phyloP scores from a whole-genome alignment of 805 yeast species.

The Brettanomyces anomalus region DNA sequence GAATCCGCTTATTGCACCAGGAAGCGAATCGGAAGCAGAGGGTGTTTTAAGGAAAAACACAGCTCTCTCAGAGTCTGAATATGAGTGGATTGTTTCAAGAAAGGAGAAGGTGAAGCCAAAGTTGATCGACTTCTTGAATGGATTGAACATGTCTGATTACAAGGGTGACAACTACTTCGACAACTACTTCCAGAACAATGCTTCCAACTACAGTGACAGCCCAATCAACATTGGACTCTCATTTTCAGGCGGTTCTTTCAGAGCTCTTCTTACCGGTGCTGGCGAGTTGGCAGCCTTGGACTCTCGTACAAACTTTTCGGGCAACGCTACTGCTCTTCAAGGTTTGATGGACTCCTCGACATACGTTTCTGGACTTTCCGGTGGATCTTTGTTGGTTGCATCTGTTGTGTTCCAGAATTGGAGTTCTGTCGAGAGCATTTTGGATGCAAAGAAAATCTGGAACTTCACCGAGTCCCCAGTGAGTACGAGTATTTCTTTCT shows the following conservation, averaged over 20 bases:
- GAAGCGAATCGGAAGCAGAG: constrained; percentile 6
- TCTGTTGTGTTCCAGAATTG: constrained; percentile 62
- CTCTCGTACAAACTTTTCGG: constrained; percentile 41
- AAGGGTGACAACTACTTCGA: constrained; percentile 32
- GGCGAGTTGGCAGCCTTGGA: constrained; percentile 77
- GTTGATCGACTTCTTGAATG: constrained; percentile 35
- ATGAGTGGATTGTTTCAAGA: constrained; percentile 41
- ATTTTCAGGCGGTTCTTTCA: constrained; percentile 77
- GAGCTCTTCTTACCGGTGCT: constrained; percentile 79
- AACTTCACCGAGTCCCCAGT: constrained; percentile 51
- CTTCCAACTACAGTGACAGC: constrained; percentile 12
- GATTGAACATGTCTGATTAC: constrained; percentile 35
- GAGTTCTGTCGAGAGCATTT: constrained; percentile 53
- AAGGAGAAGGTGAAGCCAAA: constrained; percentile 32
- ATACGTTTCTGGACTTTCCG: constrained; percentile 70
- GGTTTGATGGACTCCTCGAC: constrained; percentile 66
- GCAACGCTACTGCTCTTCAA: constrained; percentile 23
- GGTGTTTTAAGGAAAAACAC: constrained; percentile 34
- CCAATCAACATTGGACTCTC: constrained; percentile 47
- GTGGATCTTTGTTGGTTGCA: constrained; percentile 70
- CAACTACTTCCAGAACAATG: constrained; percentile 21
- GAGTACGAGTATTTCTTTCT: constrained; percentile 40
- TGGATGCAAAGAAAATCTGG: constrained; percentile 45
- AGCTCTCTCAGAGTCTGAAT: constrained; percentile 37
- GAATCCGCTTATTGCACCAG: constrained; percentile 9